Conservation (phyloP, 257 asterid species). For the Solanum corneliomulleri region DNA sequence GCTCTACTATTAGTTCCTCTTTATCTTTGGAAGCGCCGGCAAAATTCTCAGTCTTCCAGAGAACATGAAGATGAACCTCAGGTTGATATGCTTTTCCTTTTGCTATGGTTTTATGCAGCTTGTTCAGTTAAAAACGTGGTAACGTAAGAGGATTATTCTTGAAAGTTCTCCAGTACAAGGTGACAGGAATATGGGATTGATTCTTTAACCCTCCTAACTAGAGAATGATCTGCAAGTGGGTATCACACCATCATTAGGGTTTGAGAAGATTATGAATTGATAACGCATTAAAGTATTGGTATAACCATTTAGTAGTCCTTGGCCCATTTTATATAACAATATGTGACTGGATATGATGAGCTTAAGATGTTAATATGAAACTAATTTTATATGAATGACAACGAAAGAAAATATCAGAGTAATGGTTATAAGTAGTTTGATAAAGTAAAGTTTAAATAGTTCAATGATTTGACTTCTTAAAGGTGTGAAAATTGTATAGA, state of each 20-base stretch:
- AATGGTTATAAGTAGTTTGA: not conserved
- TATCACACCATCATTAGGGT: not conserved
- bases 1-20: conserved; percentile 64
- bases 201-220: not conserved
- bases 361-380: not conserved
- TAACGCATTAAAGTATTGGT: not conserved
- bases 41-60: conserved; percentile 39
- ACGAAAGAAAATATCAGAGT: not conserved
- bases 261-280: not conserved
- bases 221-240: not conserved
- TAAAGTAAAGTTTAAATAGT: not conserved
- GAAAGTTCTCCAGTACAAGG: not conserved
- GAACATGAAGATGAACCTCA: conserved; percentile 65
- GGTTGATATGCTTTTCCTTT: not conserved
- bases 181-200: not conserved
- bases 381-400: not conserved
- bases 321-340: not conserved
- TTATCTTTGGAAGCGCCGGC: conserved; percentile 75
- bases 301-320: not conserved
- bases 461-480: not conserved
- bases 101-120: not conserved
- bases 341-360: not conserved
- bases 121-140: not conserved
- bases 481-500: not conserved
- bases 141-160: not conserved